Conservation (phyloP, 208 protist genomes). For the Crithidia thermophila region DNA sequence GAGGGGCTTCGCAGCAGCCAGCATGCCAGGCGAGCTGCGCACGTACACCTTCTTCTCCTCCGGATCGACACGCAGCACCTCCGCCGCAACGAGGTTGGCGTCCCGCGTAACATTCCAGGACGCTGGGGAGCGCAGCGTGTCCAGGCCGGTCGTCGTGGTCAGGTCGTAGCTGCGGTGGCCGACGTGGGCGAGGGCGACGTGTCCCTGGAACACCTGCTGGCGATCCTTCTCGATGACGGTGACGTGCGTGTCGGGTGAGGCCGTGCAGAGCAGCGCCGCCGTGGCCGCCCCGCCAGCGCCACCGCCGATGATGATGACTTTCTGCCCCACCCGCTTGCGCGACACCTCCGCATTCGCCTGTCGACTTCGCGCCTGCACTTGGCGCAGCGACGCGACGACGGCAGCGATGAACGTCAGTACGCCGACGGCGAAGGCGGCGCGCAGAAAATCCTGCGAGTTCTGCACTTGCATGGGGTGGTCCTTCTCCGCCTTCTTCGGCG, state of each 20-base stretch:
- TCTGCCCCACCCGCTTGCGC: constrained; percentile 38
- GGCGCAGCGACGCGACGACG: constrained; percentile 43
- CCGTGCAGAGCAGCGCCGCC: constrained; percentile 57
- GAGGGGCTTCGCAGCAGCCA: constrained; percentile 9
- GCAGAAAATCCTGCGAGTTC: constrained; percentile 51
- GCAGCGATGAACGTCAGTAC: constrained; percentile 37
- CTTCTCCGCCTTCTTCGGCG: constrained; percentile 31
- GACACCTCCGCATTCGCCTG: constrained; percentile 27
- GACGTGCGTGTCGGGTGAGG: constrained; percentile 54
- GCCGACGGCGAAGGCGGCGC: constrained; percentile 29
- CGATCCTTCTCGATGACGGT: constrained; percentile 82
- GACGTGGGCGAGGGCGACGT: constrained; percentile 73
- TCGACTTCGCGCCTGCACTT: constrained; percentile 48
- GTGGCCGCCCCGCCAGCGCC: constrained; percentile 68
- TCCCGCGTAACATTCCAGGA: constrained; percentile 85
- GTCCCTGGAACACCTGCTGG: constrained; percentile 63
- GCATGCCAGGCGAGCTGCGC: constrained; percentile 25
- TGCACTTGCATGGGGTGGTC: constrained; percentile 61
- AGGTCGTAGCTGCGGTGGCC: constrained; percentile 91
- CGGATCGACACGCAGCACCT: constrained; percentile 61
- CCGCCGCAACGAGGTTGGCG: constrained; percentile 63
- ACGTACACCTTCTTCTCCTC: constrained; percentile 57
- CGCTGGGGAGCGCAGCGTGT: constrained; percentile 68
- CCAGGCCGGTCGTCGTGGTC: constrained; percentile 67
- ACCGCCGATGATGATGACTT: constrained; percentile 80